Evolutionary conservation across 2,329 filamentous ascomycete species (phyloP), one percentile per base, ranked within the genome.

Genomic region (Aspergillus sp.): DNA sequence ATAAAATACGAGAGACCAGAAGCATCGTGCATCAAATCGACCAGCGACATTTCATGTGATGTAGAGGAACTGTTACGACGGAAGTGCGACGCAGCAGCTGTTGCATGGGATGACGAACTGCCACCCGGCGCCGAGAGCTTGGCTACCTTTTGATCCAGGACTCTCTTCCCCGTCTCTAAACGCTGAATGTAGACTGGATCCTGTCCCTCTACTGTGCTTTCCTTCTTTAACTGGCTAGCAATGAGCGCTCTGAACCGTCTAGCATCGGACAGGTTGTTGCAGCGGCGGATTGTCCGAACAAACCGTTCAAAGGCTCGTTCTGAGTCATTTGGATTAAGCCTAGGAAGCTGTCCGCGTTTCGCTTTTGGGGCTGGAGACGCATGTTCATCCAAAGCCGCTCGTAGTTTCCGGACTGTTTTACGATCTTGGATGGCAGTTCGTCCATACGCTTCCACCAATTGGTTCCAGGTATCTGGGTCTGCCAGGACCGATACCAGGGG

Each of bases 381-480:
- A 72, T 98, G 93, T 63, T 97, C 83, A 65, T 98, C 93, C 39
- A 98, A 73, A 7, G 91, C 93, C 33, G 90, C 91, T 43, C 93
- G 83, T 42, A 98, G 78, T 64, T 90, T 95, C 44, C 88, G 84
- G 33, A 98, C 91, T 0, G 90, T 96, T 50, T 95, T 97, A 32
- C 94, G 82, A 64, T 98, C 94, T 65, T 97, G 93, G 34, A 98
- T 76, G 72, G 95, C 85, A 27, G 86, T 85, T 39, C 88, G 83
- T 12, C 90, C 83, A 66, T 86, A 89, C 44, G 85, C 90, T 66
- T 97, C 91, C 77, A 97, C 89, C 47, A 95, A 68, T 65, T 96
- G 90, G 59, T 98, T 97, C 91, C 91, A 98, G 7, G 86, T 95
- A 69, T 98, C 94, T 1, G 94, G 90, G 55, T 98, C 91, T 5